Evolutionary conservation across 805 yeast genomes (phyloP), one percentile per base, ranked within the genome.

Genomic region (Jamesozyma lodderae): DNA sequence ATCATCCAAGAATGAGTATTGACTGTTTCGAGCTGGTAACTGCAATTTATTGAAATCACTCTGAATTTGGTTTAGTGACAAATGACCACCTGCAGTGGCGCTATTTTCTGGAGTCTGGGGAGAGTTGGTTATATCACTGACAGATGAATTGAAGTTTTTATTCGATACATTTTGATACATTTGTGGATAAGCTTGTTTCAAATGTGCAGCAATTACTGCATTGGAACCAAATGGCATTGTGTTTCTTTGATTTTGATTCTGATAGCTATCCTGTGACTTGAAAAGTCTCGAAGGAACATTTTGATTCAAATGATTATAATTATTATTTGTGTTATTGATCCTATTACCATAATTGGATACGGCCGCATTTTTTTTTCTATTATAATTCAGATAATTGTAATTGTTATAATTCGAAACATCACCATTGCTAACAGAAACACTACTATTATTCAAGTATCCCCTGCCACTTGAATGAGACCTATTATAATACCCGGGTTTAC

Each of bases 161-260:
- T 30, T 34, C 18, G 18, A 25, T 17, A 37, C 26, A 29, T 33
- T 38, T 20, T 44, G 45, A 25, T 46, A 47, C 38, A 49, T 24
- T 28, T 52, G 55, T 4, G 57, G 50, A 27, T 52, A 51, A 1
- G 52, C 42, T 32, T 51, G 50, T 27, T 46, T 54, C 24, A 51
- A 45, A 36, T 53, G 55, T 19, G 38, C 40, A 11, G 50, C 38
- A 8, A 52, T 40, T 16, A 32, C 36, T 2, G 46, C 33, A 38
- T 41, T 43, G n/a, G 38, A 36, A 27, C 17, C 30, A 5, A 32
- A 32, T 6, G 27, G 7, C 9, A 32, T n/a, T 16, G 8, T 10
- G 4, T 21, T 22, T 7, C 21, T 31, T n/a, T 22, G 7, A 10
- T 6, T 6, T 6, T 7, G 18, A 13, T 24, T 22, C 18, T 5